phyloP scores from a whole-genome alignment of 768 basidiomycete species.

The Lentinus brumalis region DNA sequence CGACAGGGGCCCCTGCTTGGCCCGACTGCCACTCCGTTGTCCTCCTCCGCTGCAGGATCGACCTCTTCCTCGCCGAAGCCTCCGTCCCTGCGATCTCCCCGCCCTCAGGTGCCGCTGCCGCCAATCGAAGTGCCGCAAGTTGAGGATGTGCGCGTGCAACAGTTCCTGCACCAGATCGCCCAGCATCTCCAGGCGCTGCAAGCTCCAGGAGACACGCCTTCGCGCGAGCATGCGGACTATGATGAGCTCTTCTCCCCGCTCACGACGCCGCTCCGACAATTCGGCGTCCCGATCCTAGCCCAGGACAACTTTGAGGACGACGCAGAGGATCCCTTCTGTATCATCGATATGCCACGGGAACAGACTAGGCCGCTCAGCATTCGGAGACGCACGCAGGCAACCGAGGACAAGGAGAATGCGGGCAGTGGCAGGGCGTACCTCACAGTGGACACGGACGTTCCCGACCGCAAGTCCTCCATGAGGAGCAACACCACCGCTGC shows the following conservation, averaged over 20 bases:
- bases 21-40: constrained; percentile 2
- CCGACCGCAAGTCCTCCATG: constrained; percentile 44
- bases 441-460: constrained; percentile 13
- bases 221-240: constrained; percentile 5
- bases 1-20: constrained; percentile 12
- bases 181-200: constrained; percentile 79
- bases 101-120: constrained; percentile 4
- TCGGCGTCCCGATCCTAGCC: constrained; percentile 19
- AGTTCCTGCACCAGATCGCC: constrained; percentile 85
- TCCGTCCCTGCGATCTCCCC: background rate
- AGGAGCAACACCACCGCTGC: constrained; percentile 35
- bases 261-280: constrained; percentile 16
- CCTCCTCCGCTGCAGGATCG: constrained; percentile 2
- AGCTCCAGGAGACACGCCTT: constrained; percentile 24
- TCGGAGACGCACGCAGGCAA: constrained; percentile 23
- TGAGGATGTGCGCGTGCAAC: constrained; percentile 74
- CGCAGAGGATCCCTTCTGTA: constrained; percentile 12
- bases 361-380: constrained; percentile 47
- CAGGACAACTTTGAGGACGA: background rate
- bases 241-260: constrained; percentile 21
- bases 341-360: constrained; percentile 11
- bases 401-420: constrained; percentile 63
- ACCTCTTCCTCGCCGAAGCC: background rate
- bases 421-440: constrained; percentile 12
- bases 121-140: constrained; percentile 57